Evolutionary conservation across 2,329 filamentous ascomycete species (phyloP).

Genomic region (Aureobasidium musti): DNA sequence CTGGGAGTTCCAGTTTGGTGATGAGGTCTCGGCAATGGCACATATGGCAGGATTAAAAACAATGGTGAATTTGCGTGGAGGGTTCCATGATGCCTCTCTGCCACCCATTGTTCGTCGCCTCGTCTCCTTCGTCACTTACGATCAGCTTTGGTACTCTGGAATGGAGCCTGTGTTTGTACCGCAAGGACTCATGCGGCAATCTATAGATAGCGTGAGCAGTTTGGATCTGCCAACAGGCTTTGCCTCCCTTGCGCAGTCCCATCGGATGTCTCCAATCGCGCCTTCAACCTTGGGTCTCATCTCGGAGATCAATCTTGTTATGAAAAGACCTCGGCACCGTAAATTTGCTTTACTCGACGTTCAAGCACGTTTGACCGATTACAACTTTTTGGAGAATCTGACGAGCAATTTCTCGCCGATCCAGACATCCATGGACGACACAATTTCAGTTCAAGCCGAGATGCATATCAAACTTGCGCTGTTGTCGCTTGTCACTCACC

Average conservation of each 20-base stretch:
- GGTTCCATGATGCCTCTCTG: constrained; percentile 29
- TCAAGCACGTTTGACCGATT: constrained; percentile 20
- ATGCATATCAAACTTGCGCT: constrained; percentile 32
- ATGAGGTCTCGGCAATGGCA: constrained; percentile 32
- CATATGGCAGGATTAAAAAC: constrained; percentile 33
- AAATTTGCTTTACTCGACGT: constrained; percentile 9
- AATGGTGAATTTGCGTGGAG: constrained; percentile 33
- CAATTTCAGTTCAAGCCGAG: constrained; percentile 31
- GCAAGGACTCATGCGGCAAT: not conserved
- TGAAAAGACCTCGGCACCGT: not conserved
- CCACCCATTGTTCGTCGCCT: constrained; percentile 30
- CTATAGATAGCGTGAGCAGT: not conserved
- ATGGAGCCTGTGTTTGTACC: constrained; percentile 31
- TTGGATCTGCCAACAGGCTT: constrained; percentile 2
- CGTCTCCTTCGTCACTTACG: constrained; percentile 32
- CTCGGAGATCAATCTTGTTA: not conserved
- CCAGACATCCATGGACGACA: constrained; percentile 32
- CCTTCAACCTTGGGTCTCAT: constrained; percentile 2
- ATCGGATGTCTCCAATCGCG: not conserved
- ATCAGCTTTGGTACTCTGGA: constrained; percentile 31
- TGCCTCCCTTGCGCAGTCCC: not conserved
- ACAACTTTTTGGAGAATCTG: constrained; percentile 28
- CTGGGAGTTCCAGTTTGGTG: constrained; percentile 34
- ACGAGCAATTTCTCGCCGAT: constrained; percentile 31
- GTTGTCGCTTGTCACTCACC: constrained; percentile 31